Evolutionary conservation across 208 protist genomes (phyloP), one percentile per base, ranked within the genome.

Genomic region (Leishmania tropica): DNA sequence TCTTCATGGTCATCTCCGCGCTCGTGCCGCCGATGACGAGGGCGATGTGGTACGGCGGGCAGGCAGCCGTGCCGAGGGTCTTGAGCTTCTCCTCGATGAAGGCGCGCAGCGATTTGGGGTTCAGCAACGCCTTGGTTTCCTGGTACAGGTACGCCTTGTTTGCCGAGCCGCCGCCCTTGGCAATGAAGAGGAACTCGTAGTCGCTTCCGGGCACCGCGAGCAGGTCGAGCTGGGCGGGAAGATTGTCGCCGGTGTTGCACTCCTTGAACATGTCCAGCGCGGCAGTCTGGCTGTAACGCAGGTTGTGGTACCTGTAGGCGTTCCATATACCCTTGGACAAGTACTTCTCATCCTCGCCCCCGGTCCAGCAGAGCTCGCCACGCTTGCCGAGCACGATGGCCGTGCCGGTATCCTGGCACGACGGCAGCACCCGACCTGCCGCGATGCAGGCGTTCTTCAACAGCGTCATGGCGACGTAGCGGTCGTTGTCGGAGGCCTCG

Each of bases 91-190:
- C 96, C 77, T 96, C 90, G 64, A 99, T 90, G 85, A 99, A 99
- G 40, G 89, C 87, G 54, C 94, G 84, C 73, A 99, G 89, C 15
- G 90, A 95, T 76, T 97, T 94, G 79, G 95, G 93, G 88, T 99
- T 99, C 51, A 99, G 90, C 65, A 99, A 89, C 17, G 98, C 97
- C 89, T 99, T 99, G 15, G 98, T 99, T 89, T 99, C 87, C 92
- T 99, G 98, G 91, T 95, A 99, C 31, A 99, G 93, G 86, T 95
- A 99, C 3, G 98, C 96, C 89, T 99, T 99, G 93, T 99, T 99
- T 47, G 98, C 98, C 47, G 96, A 99, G 76, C 99, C 99, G 76
- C 99, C 99, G 65, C 99, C 98, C 90, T 99, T 99, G 80, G 98
- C 98, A 79, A 99, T 93, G 90, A 99, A 99, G 35, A 98, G 88